A percentile compares a stretch with the other conserved stretches of the same genome.
These are phyloP conservation scores for Myxozyma mucilagina DNA, from an alignment of 805 yeast genomes.

Conservation along the genomic window DNA sequence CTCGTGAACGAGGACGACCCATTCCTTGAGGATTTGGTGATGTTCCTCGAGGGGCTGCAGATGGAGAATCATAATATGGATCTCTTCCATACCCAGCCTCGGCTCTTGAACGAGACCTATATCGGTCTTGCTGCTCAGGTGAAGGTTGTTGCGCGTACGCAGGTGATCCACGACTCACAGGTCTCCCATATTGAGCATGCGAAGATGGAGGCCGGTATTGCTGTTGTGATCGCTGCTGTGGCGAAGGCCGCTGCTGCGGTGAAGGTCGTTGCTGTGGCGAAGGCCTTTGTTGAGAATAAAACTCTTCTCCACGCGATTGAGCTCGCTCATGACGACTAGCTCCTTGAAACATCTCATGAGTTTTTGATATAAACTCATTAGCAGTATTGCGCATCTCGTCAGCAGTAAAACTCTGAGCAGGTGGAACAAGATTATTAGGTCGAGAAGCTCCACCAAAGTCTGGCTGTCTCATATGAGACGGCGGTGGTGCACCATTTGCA, in stretches of 20 bases:
- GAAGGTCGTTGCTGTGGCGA: constrained; percentile 35
- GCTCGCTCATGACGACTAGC: neutral
- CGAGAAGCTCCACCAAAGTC: constrained; percentile 7
- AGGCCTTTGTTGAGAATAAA: constrained; percentile 18
- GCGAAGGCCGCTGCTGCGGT: constrained; percentile 21
- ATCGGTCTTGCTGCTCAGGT: constrained; percentile 37
- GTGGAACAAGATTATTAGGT: constrained; percentile 33
- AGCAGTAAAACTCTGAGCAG: constrained; percentile 40
- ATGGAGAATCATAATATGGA: constrained; percentile 9
- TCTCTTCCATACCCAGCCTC: constrained; percentile 11
- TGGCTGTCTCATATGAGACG: constrained; percentile 21
- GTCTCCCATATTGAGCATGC: constrained; percentile 7
- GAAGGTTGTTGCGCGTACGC: constrained; percentile 26
- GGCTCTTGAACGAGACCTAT: constrained; percentile 12
- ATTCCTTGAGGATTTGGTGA: constrained; percentile 11
- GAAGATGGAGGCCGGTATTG: constrained; percentile 15
- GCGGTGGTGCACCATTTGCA: constrained; percentile 17
- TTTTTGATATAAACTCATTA: constrained; percentile 34
- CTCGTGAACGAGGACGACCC: constrained; percentile 24
- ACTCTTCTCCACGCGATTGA: neutral
- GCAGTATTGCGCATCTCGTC: constrained; percentile 45
- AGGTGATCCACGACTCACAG: constrained; percentile 9
- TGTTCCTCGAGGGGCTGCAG: neutral
- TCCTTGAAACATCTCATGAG: constrained; percentile 34
- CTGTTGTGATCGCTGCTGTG: constrained; percentile 34